Evolutionary conservation across 768 basidiomycete genomes (phyloP), one percentile per base, ranked within the genome.

Genomic region (Termitomyces sp.): DNA sequence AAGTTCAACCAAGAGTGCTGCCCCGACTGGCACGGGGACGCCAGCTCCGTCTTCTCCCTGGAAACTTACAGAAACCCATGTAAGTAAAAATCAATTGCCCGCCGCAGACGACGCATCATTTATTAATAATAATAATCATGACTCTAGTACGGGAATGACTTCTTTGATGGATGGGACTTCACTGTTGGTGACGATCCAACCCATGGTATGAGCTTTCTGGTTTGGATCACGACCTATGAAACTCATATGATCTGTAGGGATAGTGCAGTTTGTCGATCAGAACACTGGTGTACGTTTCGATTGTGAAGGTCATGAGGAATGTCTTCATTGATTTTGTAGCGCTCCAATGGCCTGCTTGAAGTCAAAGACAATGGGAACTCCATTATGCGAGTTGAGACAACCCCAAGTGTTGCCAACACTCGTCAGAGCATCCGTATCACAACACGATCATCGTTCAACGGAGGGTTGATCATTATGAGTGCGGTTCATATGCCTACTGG

Each of bases 371-470:
- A 77, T 10, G 90, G 91, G 22, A 82, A 92, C 71, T 91, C 88
- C 18, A 72, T 97, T 56, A 95, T 98, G 93, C 77, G 83, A 35
- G 86, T 96, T 26, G 92, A 96, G 67, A 94, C 90, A 6, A 95
- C 92, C 5, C 78, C 83, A 10, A 79, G 72, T 18, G 87, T 94
- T 33, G 65, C 79, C n/a, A 80, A 69, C 42, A 87, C 80, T 54
- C 83, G 94, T 59, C 79, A 84, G 70, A 87, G 88, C 62, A 80
- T 96, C 40, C 86, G 94, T 61, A 88, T 98, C 63, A 85, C 83
- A 49, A 84, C 87, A 0, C 68, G 84, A 30, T 69, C 74, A 53
- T 70, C 74, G 3, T 88, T 82, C 65, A 88, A 80, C 35, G 88
- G 80, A 14, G 83, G 83, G 8, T 76, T 97, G 36, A 77, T 94